Evolutionary conservation across 139 green algal genomes (phyloP).

Genomic region (Tetradesmus obliquus): DNA sequence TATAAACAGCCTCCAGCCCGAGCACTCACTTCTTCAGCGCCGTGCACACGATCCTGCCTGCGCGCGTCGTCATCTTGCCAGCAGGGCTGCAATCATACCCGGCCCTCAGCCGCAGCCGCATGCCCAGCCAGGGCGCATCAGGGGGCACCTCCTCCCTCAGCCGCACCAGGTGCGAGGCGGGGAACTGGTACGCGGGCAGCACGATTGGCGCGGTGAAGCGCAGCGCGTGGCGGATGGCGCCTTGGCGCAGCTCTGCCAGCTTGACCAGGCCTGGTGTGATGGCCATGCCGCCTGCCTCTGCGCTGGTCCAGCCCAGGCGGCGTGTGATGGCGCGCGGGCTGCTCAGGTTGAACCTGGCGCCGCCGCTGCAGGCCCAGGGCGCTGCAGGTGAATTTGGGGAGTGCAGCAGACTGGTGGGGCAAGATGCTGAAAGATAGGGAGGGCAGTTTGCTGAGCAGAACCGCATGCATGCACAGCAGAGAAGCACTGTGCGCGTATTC

Average conservation of each 20-base stretch:
- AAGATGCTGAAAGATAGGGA: too few relatives aligned
- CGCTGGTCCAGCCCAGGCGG: constrained; percentile 44
- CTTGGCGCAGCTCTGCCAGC: constrained; percentile 39
- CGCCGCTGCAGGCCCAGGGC: constrained; percentile 19
- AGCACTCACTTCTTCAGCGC: constrained; percentile 51
- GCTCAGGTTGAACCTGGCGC: constrained; percentile 37
- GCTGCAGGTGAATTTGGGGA: background rate
- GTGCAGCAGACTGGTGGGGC: background rate
- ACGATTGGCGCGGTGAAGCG: constrained; percentile 53
- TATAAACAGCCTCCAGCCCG: too few relatives aligned
- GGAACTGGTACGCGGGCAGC: constrained; percentile 38
- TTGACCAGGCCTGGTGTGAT: constrained; percentile 49
- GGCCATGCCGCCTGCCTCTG: constrained; percentile 53
- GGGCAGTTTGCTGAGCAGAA: too few relatives aligned
- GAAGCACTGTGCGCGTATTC: background rate
- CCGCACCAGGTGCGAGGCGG: constrained; percentile 44
- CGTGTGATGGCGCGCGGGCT: constrained; percentile 12
- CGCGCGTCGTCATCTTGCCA: background rate
- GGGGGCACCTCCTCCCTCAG: background rate
- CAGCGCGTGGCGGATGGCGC: constrained; percentile 49
- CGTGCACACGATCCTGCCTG: constrained; percentile 36
- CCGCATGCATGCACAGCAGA: too few relatives aligned
- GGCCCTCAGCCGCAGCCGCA: constrained; percentile 44
- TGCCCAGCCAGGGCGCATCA: constrained; percentile 54
- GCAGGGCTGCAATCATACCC: constrained; percentile 27